These are phyloP conservation scores for Aulographum hederae DNA, from an alignment of 2,329 filamentous ascomycete genomes.

Conservation along the genomic window DNA sequence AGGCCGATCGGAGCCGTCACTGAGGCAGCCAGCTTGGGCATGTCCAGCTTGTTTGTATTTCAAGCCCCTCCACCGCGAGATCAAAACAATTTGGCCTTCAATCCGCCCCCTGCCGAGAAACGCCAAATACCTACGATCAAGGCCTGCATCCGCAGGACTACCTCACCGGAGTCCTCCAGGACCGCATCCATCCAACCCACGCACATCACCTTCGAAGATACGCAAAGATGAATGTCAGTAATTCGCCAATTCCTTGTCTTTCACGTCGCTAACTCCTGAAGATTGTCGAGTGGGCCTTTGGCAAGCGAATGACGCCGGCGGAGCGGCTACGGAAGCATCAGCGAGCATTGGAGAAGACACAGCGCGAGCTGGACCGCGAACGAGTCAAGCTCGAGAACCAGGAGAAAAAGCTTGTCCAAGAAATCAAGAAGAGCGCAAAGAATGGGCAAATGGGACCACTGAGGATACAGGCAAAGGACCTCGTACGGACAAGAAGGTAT, in stretches of 20 bases:
- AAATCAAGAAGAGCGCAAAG: constrained; percentile 97
- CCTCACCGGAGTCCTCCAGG: no score
- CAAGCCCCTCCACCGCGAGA: no score
- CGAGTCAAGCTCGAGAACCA: constrained; percentile 93
- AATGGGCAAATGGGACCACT: constrained; percentile 97
- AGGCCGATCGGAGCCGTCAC: no score
- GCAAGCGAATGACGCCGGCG: constrained; percentile 95
- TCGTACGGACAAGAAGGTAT: constrained; percentile 74
- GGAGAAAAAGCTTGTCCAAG: constrained; percentile 87
- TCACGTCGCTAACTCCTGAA: constrained; percentile 20
- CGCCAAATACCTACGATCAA: no score
- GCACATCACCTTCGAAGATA: no score
- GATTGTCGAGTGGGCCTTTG: constrained; percentile 98
- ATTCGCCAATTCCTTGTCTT: constrained; percentile 6
- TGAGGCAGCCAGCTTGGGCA: no score
- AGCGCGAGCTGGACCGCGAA: constrained; percentile 88
- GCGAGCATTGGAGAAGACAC: constrained; percentile 89
- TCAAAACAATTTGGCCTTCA: no score
- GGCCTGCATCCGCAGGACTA: no score
- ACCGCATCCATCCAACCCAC: no score
- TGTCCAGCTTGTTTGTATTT: no score
- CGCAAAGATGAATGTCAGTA: constrained; percentile 38
- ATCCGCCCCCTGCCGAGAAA: no score
- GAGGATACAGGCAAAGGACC: constrained; percentile 94
- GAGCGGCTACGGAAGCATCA: constrained; percentile 88